Base-by-base conservation (phyloP, 2,329 filamentous ascomycete species). In the Conoideocrella luteorostrata region DNA sequence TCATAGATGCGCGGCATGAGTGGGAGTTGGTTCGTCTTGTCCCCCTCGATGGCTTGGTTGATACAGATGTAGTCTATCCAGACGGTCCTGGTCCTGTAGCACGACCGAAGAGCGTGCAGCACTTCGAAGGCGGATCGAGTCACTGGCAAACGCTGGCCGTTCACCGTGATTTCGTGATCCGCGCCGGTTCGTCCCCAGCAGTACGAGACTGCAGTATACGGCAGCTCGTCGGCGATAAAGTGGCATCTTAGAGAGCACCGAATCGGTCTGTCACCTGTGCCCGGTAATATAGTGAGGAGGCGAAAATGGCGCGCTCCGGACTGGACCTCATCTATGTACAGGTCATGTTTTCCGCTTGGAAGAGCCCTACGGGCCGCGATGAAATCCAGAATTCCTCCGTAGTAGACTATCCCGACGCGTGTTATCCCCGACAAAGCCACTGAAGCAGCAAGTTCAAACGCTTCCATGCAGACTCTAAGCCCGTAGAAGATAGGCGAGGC, bases 11-110 rank as follows among this genome's bases (percentile, higher is more conserved):
- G 17, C 2, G 43, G 33, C 50, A 52, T 51, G 3, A 47, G 11
- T 5, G 38, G 46, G 3, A 52, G 46, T 41, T 52, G 45, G 23
- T 44, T 38, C 10, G 20, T 40, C 15, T 49, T 51, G 22, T 52
- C 50, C 2, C 37, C 11, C 0, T 21, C n/a, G n/a, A 47, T 38
- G 20, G 24, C 9, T 11, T 51, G 48, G 18, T 52, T 40, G 11
- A 51, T 47, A 11, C 50, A 51, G 15, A 51, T 47, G 18, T 50
- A 42, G 13, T 52, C 50, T 11, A 47, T 48, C 48, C 44, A 46
- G 30, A 46, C 32, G 32, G 32, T 35, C 15, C 32, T 35, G n/a
- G 7, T 35, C 7, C 32, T 7, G 32, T 35, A 35, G 32, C n/a
- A 15, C 13, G 32, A 35, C 7, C 32, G 13, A 7, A 20, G n/a